These are phyloP conservation scores for Cryptosporidium xiaoi DNA, from an alignment of 169 alveolate genomes.

Conservation along the genomic window DNA sequence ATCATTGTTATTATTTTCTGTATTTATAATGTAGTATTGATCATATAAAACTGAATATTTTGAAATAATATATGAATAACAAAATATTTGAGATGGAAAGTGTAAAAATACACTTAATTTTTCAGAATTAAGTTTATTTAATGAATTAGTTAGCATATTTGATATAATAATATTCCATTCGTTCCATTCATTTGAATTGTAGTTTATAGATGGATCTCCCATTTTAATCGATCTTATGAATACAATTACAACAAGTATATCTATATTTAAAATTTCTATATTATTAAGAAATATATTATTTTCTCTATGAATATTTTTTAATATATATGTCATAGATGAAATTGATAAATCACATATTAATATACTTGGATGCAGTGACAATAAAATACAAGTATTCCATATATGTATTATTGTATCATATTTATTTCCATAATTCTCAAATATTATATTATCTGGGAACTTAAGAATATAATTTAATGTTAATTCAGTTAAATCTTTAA, in stretches of 20 bases:
- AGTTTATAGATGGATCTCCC: conserved; percentile 46
- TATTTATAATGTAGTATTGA: conserved; percentile 6
- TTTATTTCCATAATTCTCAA: conserved; percentile 9
- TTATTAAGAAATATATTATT: not conserved
- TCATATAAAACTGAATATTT: conserved; percentile 15
- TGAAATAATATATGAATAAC: conserved; percentile 2
- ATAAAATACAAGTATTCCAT: conserved; percentile 19
- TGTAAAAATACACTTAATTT: not conserved
- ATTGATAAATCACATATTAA: conserved; percentile 16
- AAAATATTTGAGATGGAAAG: conserved; percentile 1
- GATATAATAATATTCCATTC: conserved; percentile 23
- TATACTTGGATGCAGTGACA: conserved; percentile 31
- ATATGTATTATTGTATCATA: conserved; percentile 3
- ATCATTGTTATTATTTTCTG: not conserved
- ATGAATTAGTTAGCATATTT: conserved; percentile 10
- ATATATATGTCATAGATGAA: conserved; percentile 5
- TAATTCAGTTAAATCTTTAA: conserved; percentile 18
- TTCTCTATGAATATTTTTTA: conserved; percentile 1
- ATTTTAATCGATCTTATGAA: conserved; percentile 15
- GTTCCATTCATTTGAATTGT: conserved; percentile 23
- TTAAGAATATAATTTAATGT: not conserved
- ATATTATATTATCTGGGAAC: conserved; percentile 20
- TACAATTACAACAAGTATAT: conserved; percentile 11
- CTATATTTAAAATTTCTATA: not conserved
- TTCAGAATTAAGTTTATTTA: not conserved